These are phyloP conservation scores for Suillus ampliporus DNA, from an alignment of 768 basidiomycete genomes.

Conservation along the genomic window DNA sequence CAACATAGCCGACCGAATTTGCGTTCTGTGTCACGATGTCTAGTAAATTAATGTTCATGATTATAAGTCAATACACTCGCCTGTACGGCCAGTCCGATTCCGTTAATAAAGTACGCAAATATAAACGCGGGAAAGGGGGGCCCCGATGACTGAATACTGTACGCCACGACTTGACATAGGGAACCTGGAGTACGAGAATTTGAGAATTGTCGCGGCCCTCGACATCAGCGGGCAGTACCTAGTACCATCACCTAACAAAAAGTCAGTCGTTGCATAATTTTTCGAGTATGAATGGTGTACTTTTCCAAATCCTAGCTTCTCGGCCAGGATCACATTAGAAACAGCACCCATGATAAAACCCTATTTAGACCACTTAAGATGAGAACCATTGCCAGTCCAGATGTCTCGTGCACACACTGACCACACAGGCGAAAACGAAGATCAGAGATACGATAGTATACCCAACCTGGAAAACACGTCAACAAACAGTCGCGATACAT, in stretches of 20 bases:
- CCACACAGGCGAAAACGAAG: slow-evolving; percentile 47
- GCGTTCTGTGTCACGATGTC: slow-evolving; percentile 55
- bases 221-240: slow-evolving; percentile 26
- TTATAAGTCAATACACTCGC: slow-evolving; percentile 27
- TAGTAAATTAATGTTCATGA: neutral
- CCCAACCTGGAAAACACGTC: slow-evolving; percentile 35
- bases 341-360: slow-evolving; percentile 52
- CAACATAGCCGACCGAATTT: slow-evolving; percentile 74
- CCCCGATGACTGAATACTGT: slow-evolving; percentile 56
- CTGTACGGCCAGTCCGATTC: slow-evolving; percentile 55
- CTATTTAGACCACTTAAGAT: slow-evolving; percentile 21
- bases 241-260: slow-evolving; percentile 43
- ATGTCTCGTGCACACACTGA: slow-evolving; percentile 23
- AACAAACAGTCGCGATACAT: neutral
- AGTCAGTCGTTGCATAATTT: neutral
- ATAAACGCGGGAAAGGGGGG: slow-evolving; percentile 71
- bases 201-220: neutral
- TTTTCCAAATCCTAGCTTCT: slow-evolving; percentile 50
- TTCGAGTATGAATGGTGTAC: slow-evolving; percentile 22
- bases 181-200: slow-evolving; percentile 45
- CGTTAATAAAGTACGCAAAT: slow-evolving; percentile 50
- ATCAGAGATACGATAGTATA: slow-evolving; percentile 48
- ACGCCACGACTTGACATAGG: slow-evolving; percentile 56
- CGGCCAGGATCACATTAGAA: slow-evolving; percentile 51
- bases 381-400: neutral